phyloP scores from a whole-genome alignment of 495 filamentous ascomycete species.

The Penicillium nucicola region DNA sequence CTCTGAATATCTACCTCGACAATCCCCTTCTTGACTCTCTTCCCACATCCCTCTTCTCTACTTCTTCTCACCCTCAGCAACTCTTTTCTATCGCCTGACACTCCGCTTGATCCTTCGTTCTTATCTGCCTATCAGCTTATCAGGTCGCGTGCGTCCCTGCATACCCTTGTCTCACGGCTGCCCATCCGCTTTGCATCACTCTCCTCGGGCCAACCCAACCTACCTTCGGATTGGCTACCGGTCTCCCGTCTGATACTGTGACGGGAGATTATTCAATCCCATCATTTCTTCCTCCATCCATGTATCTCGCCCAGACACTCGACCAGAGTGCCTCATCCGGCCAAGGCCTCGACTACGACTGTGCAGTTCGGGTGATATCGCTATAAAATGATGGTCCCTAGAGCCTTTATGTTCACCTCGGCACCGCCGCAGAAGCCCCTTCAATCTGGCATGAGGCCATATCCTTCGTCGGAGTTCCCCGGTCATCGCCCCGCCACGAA shows the following conservation, averaged over 20 bases:
- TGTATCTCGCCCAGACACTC: constrained; percentile 47
- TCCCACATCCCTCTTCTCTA: background rate
- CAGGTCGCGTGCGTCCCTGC: constrained; percentile 28
- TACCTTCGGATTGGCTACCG: constrained; percentile 4
- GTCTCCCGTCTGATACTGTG: constrained; percentile 9
- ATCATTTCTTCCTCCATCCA: constrained; percentile 22
- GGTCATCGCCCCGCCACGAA: constrained; percentile 13
- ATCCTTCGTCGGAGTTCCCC: constrained; percentile 6
- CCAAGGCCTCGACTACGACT: constrained; percentile 13
- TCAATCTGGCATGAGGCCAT: constrained; percentile 13
- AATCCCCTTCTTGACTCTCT: background rate
- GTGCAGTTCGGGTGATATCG: constrained; percentile 11
- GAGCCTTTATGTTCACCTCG: constrained; percentile 41
- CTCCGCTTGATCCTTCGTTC: background rate
- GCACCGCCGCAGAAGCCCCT: constrained; percentile 21
- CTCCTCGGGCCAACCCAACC: constrained; percentile 4
- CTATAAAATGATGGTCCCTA: constrained; percentile 46
- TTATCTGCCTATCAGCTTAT: constrained; percentile 6
- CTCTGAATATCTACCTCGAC: constrained; percentile 1
- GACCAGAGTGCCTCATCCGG: constrained; percentile 50
- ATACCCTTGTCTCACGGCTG: constrained; percentile 16
- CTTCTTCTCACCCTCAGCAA: background rate
- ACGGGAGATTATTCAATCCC: constrained; percentile 13
- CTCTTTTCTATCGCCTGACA: too few relatives aligned
- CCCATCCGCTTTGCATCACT: constrained; percentile 8